These are phyloP conservation scores for Pueraria montana DNA, from an alignment of 306 rosid species.

Conservation along the genomic window DNA sequence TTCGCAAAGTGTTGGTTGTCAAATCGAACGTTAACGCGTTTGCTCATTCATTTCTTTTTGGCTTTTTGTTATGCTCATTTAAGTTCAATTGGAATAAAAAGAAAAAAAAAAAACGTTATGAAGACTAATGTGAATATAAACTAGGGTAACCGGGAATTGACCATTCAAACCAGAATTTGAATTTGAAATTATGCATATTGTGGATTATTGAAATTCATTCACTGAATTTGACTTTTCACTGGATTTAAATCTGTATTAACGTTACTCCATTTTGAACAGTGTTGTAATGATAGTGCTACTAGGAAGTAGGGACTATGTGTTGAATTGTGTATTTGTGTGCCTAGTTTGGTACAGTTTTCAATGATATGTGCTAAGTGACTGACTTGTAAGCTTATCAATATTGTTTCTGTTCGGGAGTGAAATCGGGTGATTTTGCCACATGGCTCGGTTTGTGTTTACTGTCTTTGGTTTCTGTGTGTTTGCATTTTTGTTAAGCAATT, in stretches of 20 bases:
- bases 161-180: background rate
- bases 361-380: background rate
- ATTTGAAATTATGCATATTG: slow-evolving; percentile 23
- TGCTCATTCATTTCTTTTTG: slow-evolving; percentile 16
- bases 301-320: slow-evolving; percentile 1
- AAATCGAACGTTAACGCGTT: slow-evolving; percentile 13
- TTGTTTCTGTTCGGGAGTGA: slow-evolving; percentile 27
- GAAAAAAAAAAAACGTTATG: background rate
- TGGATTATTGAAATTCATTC: background rate
- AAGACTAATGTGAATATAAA: background rate
- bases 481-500: slow-evolving; percentile 11
- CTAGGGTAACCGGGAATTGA: background rate
- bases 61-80: background rate
- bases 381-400: background rate
- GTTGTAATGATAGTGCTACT: slow-evolving; percentile 14
- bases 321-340: slow-evolving; percentile 20
- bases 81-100: background rate
- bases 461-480: background rate
- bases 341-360: slow-evolving; percentile 37
- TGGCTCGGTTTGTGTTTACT: slow-evolving; percentile 27
- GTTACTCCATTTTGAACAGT: background rate
- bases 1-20: slow-evolving; percentile 33
- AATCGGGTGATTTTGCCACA: background rate
- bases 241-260: background rate
- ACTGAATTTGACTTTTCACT: background rate